Base-by-base conservation (phyloP, 2,329 filamentous ascomycete species). In the Cercospora sojina region DNA sequence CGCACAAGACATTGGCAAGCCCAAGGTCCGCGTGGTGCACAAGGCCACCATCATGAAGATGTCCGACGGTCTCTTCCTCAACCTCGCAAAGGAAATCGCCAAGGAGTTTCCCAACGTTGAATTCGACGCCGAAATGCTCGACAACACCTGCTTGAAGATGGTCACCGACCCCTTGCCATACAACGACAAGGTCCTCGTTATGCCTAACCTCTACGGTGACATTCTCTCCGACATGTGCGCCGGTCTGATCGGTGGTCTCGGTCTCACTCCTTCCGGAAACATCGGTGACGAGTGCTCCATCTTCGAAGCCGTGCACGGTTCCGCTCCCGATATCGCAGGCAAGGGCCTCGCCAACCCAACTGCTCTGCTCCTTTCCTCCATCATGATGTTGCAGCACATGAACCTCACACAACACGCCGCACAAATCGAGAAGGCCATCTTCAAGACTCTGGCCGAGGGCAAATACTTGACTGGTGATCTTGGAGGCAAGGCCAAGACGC, bases 31-130 rank as follows among this genome's bases (percentile, higher is more conserved):
- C 78, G 94, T 93, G 67, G 93, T 98, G 71, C 95, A 99, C 91
- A 99, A 99, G 88, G 95, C 95, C 80, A 98, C 95, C 79, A 99
- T 99, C 85, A 99, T 99, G 95, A 99, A 99, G 89, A 96, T 97
- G 92, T 94, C 91, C 79, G 95, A 99, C 81, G 95, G 95, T 84
- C 91, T 99, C 69, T 99, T 99, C 89, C 87, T 99, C 74, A 91
- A 87, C 81, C 92, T 91, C 70, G 95, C 90, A 74, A 85, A 89
- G 74, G 87, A 95, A 69, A 88, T 99, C 73, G 86, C 92, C 81
- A 96, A 96, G 88, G 93, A 98, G 79, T 99, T 91, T 88, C 95
- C 95, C 71, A 86, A 89, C 75, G 92, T 99, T 77, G 91, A 97
- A 84, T 98, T 99, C 80, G 94, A 98, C 79, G 92, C 92, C 75